phyloP scores from a whole-genome alignment of 1,139 yeast genomes.

The Yamadazyma songkhlaensis region DNA sequence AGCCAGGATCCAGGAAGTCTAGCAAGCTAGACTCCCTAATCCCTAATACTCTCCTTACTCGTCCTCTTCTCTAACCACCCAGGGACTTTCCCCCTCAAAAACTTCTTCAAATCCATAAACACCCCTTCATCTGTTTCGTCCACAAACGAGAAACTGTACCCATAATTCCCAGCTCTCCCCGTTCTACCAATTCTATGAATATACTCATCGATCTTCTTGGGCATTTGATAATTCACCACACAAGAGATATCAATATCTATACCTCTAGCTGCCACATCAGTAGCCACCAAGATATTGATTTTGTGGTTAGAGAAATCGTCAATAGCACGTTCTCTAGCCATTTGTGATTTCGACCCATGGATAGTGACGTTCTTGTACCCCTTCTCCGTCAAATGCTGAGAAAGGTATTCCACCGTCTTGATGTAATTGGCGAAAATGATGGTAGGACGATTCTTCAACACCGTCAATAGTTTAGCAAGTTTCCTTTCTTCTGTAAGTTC shows the following conservation, averaged over 20 bases:
- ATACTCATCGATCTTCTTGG: slow-evolving; percentile 73
- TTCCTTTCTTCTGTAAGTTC: slow-evolving; percentile 22
- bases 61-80: slow-evolving; percentile 44
- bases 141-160: slow-evolving; percentile 72
- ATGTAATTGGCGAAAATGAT: slow-evolving; percentile 82
- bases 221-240: slow-evolving; percentile 85
- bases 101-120: slow-evolving; percentile 49
- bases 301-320: slow-evolving; percentile 58
- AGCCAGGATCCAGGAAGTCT: too few species aligned
- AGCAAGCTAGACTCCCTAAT: too few species aligned
- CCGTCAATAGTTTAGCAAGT: slow-evolving; percentile 21
- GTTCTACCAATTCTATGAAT: slow-evolving; percentile 95
- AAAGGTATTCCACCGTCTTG: slow-evolving; percentile 65
- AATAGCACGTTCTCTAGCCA: slow-evolving; percentile 79
- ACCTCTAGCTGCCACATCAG: slow-evolving; percentile 97
- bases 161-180: slow-evolving; percentile 86
- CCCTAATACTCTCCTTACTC: too few species aligned
- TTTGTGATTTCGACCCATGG: slow-evolving; percentile 88
- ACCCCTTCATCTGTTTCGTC: slow-evolving; percentile 56
- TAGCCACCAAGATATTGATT: slow-evolving; percentile 73
- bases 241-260: slow-evolving; percentile 83
- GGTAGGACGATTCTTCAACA: slow-evolving; percentile 20
- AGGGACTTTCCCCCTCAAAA: slow-evolving; percentile 50
- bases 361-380: slow-evolving; percentile 54
- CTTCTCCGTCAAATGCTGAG: slow-evolving; percentile 42